Conservation (phyloP, 1,284 basidiomycete genomes). For the Sporisorium reilianum region DNA sequence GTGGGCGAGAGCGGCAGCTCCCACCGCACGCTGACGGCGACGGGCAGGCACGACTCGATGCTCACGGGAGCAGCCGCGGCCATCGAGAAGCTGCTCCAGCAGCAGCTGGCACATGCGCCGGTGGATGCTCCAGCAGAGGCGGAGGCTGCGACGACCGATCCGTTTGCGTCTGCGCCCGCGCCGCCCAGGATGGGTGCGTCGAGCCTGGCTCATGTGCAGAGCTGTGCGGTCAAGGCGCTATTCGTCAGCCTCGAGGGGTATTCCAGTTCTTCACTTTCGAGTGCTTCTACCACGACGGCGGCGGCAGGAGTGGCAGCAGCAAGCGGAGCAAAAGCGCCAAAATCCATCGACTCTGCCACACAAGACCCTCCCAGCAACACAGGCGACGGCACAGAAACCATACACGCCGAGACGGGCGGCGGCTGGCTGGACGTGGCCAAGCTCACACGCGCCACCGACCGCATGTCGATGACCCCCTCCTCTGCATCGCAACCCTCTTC, state of each 20-base stretch:
- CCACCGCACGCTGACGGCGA: background rate
- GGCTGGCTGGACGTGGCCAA: conserved; percentile 64
- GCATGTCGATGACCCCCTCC: conserved; percentile 9
- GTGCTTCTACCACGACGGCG: background rate
- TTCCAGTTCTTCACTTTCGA: conserved; percentile 38
- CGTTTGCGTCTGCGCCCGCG: conserved; percentile 1
- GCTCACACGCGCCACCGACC: conserved; percentile 23
- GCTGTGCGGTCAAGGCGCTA: conserved; percentile 48
- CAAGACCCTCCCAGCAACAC: background rate
- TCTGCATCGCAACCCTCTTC: background rate
- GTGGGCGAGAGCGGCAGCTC: conserved; percentile 16
- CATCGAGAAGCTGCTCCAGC: conserved; percentile 55
- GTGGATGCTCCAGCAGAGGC: background rate
- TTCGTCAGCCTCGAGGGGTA: conserved; percentile 60
- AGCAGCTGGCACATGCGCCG: conserved; percentile 8
- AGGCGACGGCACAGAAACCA: conserved; percentile 25
- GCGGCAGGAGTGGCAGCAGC: background rate
- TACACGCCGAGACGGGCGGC: conserved; percentile 24
- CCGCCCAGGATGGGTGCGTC: background rate
- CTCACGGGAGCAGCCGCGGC: conserved; percentile 51
- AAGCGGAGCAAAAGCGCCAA: background rate
- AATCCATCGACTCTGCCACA: background rate
- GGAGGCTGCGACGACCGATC: conserved; percentile 8
- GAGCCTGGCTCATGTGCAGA: background rate
- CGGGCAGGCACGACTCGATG: conserved; percentile 21